A percentile compares a stretch with the other conserved stretches of the same genome.
These are phyloP conservation scores for Psilocybe mexicana DNA, from an alignment of 1,284 basidiomycete species.

Conservation along the genomic window DNA sequence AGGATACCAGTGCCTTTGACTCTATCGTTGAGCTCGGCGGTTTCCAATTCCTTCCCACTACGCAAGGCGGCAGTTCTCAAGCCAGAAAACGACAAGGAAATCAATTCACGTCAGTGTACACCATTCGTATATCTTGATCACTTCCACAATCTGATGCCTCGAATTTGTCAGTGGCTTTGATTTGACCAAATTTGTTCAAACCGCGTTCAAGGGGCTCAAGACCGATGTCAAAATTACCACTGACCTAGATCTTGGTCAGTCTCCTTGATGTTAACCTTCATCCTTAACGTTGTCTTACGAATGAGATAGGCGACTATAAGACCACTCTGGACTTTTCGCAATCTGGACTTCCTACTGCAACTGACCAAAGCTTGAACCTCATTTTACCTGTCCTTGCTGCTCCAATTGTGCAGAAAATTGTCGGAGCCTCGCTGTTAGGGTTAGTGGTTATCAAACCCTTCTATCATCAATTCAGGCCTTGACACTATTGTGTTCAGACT, in stretches of 20 bases:
- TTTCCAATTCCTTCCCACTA: slow-evolving; percentile 57
- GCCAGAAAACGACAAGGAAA: slow-evolving; percentile 43
- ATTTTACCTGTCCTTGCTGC: slow-evolving; percentile 73
- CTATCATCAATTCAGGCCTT: not conserved
- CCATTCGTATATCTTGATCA: not conserved
- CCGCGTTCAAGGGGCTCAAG: slow-evolving; percentile 65
- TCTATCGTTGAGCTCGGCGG: slow-evolving; percentile 72
- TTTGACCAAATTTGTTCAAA: slow-evolving; percentile 64
- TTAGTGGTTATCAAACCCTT: slow-evolving; percentile 26
- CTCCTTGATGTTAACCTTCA: not conserved
- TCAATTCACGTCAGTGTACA: slow-evolving; percentile 50
- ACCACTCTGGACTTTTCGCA: slow-evolving; percentile 70
- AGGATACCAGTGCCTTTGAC: slow-evolving; percentile 65
- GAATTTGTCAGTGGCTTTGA: slow-evolving; percentile 55
- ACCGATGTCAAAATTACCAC: slow-evolving; percentile 63
- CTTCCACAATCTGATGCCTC: not conserved
- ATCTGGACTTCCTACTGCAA: slow-evolving; percentile 53
- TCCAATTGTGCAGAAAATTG: slow-evolving; percentile 81
- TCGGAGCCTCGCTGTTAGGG: slow-evolving; percentile 60
- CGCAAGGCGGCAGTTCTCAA: slow-evolving; percentile 29
- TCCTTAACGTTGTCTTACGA: not conserved
- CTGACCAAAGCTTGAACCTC: slow-evolving; percentile 62
- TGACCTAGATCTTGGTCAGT: slow-evolving; percentile 58
- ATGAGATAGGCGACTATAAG: slow-evolving; percentile 54
- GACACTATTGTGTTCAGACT: slow-evolving; percentile 38